Conservation (phyloP, 2,329 filamentous ascomycete genomes). For the Dactylellina drechsleri region DNA sequence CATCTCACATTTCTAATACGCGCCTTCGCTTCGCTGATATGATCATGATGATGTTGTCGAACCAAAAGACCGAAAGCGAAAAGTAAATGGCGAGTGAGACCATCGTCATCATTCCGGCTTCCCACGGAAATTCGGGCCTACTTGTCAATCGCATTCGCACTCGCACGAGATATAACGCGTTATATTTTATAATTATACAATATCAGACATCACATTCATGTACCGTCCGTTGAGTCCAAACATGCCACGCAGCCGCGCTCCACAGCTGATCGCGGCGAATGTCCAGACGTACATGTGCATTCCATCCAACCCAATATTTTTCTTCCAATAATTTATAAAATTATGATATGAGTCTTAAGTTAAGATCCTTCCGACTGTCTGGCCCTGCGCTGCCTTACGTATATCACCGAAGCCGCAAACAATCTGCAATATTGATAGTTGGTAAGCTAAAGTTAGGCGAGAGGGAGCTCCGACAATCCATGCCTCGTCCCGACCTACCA, state of each 20-base stretch:
- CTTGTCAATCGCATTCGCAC: slow-evolving; percentile 10
- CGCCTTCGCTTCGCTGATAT: neutral
- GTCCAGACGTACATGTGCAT: too few relatives aligned
- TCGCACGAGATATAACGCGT: slow-evolving; percentile 8
- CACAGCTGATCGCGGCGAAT: slow-evolving; percentile 24
- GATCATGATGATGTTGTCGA: neutral
- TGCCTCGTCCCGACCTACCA: slow-evolving; percentile 38
- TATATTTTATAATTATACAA: too few relatives aligned
- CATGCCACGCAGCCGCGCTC: neutral
- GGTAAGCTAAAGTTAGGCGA: slow-evolving; percentile 38
- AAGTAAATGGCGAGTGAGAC: neutral
- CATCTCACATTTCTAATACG: slow-evolving; percentile 1
- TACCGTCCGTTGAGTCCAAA: too few relatives aligned
- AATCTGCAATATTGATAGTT: neutral
- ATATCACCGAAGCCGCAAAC: slow-evolving; percentile 27
- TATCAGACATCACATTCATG: too few relatives aligned
- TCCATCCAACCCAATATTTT: slow-evolving; percentile 23
- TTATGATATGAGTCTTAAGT: slow-evolving; percentile 21
- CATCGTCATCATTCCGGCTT: slow-evolving; percentile 40
- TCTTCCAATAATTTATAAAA: neutral
- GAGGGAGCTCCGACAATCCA: slow-evolving; percentile 30
- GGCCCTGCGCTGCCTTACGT: slow-evolving; percentile 22
- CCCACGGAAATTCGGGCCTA: slow-evolving; percentile 34
- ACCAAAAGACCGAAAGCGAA: slow-evolving; percentile 2
- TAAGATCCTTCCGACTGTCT: neutral